Percentiles rank a stretch among this genome's conserved stretches.
phyloP scores from a whole-genome alignment of 768 basidiomycete species.

The Tylopilus sp. region DNA sequence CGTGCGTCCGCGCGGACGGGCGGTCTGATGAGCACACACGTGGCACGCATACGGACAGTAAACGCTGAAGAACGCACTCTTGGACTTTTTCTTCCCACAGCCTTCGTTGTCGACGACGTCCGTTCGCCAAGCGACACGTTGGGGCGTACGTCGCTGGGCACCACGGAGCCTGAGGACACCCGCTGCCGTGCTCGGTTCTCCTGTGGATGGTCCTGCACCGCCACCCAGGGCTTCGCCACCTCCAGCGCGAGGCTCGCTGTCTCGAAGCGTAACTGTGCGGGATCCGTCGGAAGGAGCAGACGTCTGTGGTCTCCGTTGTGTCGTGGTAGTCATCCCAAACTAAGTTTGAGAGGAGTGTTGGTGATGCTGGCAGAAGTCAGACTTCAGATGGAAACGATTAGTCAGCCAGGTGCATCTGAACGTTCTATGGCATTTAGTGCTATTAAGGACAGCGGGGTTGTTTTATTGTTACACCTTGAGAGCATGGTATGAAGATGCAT shows the following conservation, averaged over 20 bases:
- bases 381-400: too few relatives aligned
- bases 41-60: neutral
- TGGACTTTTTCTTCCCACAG: slow-evolving; percentile 85
- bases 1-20: neutral
- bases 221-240: slow-evolving; percentile 3
- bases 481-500: slow-evolving; percentile 23
- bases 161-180: slow-evolving; percentile 64
- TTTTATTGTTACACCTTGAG: slow-evolving; percentile 28
- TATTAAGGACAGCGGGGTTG: slow-evolving; percentile 18
- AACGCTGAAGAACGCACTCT: slow-evolving; percentile 64
- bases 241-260: slow-evolving; percentile 33
- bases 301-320: slow-evolving; percentile 33
- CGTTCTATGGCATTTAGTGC: too few relatives aligned
- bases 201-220: slow-evolving; percentile 16
- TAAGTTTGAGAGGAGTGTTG: neutral
- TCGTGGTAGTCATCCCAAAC: slow-evolving; percentile 23
- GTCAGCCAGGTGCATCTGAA: slow-evolving; percentile 23
- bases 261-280: slow-evolving; percentile 47
- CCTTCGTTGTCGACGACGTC: slow-evolving; percentile 91
- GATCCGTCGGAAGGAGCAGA: slow-evolving; percentile 50
- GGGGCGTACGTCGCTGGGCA: slow-evolving; percentile 40
- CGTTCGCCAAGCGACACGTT: slow-evolving; percentile 77
- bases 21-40: neutral
- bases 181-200: slow-evolving; percentile 23
- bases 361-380: too few relatives aligned